Evolutionary conservation across 2,329 filamentous ascomycete genomes (phyloP), one percentile per base, ranked within the genome.

Genomic region (Myriosclerotinia scirpicola): DNA sequence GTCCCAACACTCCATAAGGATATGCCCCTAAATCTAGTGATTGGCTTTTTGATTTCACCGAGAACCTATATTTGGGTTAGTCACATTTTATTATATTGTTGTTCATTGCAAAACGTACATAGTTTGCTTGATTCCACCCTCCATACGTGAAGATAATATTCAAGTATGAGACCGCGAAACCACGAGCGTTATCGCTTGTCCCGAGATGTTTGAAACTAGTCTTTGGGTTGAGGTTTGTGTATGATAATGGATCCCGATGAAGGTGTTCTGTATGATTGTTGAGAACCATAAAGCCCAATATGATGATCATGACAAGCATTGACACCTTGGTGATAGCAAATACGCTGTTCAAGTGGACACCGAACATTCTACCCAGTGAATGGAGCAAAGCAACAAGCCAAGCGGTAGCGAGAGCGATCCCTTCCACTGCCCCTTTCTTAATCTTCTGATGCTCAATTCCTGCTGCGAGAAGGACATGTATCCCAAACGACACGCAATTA

Each of bases 401-500:
- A 11, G 82, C 77, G 1, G 79, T 75, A 5, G 74, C 78, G 36
- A 85, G 75, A 0, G 84, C 84, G 44, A 85, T 79, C 12, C 79
- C 83, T 46, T 81, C 76, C 14, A 81, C 79, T 78, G 4, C 77
- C 56, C 26, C 76, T 76, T 63, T 69, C 6, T 26, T 26, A 26
- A 26, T 26, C 26, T 74, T 76, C n/a, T 73, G 65, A 17, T 71
- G 15, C 7, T 36, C 73, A 64, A 46, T 73, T 17, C 64, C 64
- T 3, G 79, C 77, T 2, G 80, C 78, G n/a, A 73, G 69, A 3
- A 80, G 66, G 82, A 76, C 42, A 80, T 79, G 67, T 81, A 82
- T 71, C 80, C 81, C 81, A 59, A 84, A 82, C 6, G 82, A 78
- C 44, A 83, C 79, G 53, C 80, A 82, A 72, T 83, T 84, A 53